A percentile compares a stretch with the other conserved stretches of the same genome.
Conservation (phyloP, 2,329 filamentous ascomycete genomes). For the Pseudogymnoascus sp. region DNA sequence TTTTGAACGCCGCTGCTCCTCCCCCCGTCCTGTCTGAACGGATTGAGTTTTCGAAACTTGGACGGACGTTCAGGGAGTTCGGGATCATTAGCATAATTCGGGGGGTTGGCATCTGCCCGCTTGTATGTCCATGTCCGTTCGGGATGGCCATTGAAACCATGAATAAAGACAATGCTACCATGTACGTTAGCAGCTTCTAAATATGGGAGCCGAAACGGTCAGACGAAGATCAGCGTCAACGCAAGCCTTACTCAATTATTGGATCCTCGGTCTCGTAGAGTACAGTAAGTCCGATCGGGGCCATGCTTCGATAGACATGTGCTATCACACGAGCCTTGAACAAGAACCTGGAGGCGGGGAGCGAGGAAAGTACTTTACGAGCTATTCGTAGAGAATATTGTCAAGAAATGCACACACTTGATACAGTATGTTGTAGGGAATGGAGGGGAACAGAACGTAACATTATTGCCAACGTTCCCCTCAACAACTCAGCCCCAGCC, state of each 20-base stretch:
- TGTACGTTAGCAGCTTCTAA: not conserved
- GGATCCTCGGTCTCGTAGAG: not conserved
- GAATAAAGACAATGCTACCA: not conserved
- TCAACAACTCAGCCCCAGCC: not conserved
- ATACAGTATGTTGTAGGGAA: not conserved
- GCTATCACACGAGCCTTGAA: not conserved
- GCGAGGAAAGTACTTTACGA: not conserved
- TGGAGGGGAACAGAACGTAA: not conserved
- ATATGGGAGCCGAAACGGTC: not conserved
- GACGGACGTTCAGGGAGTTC: not conserved
- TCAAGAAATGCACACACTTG: not conserved
- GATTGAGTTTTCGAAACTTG: not conserved
- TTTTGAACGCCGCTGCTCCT: not conserved
- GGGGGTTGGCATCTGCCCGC: not conserved
- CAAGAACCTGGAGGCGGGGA: not conserved
- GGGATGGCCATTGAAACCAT: not conserved
- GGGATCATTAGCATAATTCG: not conserved
- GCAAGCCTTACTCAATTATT: not conserved
- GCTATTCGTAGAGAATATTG: not conserved
- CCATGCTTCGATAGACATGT: not conserved
- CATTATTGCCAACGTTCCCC: not conserved
- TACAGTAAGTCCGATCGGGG: not conserved
- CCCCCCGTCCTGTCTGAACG: not conserved
- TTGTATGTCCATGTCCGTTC: not conserved
- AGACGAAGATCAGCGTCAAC: not conserved